phyloP scores from a whole-genome alignment of 108 stramenopile species.

The Chaetoceros tenuissimus region DNA sequence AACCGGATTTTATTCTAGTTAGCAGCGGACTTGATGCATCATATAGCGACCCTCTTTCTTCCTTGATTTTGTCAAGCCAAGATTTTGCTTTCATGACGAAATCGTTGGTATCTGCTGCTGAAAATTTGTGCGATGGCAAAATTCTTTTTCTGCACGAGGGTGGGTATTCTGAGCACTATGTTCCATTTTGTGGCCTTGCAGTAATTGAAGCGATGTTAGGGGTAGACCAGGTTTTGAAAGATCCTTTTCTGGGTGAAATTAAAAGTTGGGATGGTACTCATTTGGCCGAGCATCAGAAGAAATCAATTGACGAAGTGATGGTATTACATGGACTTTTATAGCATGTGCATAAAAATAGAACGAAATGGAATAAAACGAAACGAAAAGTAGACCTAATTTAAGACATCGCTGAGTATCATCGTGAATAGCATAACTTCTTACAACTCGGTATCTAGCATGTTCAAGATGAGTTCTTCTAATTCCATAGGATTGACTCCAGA shows the following conservation, averaged over 20 bases:
- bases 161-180: slow-evolving; percentile 30
- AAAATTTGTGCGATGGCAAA: not conserved
- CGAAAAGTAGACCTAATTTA: too few species aligned
- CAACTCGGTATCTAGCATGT: slow-evolving; percentile 23
- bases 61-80: slow-evolving; percentile 37
- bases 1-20: slow-evolving; percentile 35
- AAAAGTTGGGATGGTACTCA: not conserved
- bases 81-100: slow-evolving; percentile 22
- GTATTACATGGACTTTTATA: too few species aligned
- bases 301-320: not conserved
- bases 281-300: not conserved
- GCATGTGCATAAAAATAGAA: too few species aligned
- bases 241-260: not conserved
- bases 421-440: too few species aligned
- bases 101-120: not conserved
- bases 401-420: too few species aligned
- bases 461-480: slow-evolving; percentile 21
- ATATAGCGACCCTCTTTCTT: slow-evolving; percentile 31
- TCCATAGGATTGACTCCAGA: slow-evolving; percentile 63
- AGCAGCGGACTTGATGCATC: slow-evolving; percentile 44
- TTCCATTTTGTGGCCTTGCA: slow-evolving; percentile 32
- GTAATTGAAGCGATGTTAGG: slow-evolving; percentile 27
- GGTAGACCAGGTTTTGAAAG: not conserved
- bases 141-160: slow-evolving; percentile 46
- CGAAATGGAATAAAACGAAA: too few species aligned